Evolutionary conservation across 202 grass and related monocot species (phyloP).

Genomic region (Musa balbisiana): DNA sequence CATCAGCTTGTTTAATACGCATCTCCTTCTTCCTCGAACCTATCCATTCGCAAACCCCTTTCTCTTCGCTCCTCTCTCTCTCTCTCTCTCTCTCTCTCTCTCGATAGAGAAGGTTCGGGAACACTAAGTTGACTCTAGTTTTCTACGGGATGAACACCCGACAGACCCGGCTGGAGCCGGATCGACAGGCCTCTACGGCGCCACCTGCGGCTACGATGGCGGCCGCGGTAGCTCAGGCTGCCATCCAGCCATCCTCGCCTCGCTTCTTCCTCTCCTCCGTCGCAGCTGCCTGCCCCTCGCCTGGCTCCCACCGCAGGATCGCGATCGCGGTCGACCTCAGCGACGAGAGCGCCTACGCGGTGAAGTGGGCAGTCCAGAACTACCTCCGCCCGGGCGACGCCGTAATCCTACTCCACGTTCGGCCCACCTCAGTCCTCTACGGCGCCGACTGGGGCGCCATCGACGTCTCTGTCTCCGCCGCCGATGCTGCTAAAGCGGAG

Average conservation of each 20-base stretch:
- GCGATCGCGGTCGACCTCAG: constrained; percentile 12
- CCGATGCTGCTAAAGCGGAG: not conserved
- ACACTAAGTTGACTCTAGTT: too few relatives aligned
- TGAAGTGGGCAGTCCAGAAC: constrained; percentile 14
- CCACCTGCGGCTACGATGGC: not conserved
- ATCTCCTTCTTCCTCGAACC: not conserved
- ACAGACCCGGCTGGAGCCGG: not conserved
- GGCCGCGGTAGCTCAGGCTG: not conserved
- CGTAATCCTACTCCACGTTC: constrained; percentile 8
- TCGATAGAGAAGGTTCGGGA: too few relatives aligned
- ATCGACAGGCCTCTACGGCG: not conserved
- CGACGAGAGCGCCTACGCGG: constrained; percentile 16
- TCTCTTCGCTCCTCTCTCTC: not conserved
- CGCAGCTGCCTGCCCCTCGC: not conserved
- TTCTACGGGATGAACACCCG: not conserved
- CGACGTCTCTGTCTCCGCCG: not conserved
- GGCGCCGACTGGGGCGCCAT: constrained; percentile 17
- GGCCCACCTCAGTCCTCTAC: constrained; percentile 8
- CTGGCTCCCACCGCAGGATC: constrained; percentile 1
- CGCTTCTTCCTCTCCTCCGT: constrained; percentile 6
- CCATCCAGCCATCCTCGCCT: not conserved
- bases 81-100: too few relatives aligned
- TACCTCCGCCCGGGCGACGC: constrained; percentile 10
- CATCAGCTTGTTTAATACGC: not conserved
- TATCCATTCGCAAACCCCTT: not conserved